Percentiles rank a stretch among this genome's conserved stretches.
phyloP scores from a whole-genome alignment of 73 alveolate species.

The Diophrys sp. region DNA sequence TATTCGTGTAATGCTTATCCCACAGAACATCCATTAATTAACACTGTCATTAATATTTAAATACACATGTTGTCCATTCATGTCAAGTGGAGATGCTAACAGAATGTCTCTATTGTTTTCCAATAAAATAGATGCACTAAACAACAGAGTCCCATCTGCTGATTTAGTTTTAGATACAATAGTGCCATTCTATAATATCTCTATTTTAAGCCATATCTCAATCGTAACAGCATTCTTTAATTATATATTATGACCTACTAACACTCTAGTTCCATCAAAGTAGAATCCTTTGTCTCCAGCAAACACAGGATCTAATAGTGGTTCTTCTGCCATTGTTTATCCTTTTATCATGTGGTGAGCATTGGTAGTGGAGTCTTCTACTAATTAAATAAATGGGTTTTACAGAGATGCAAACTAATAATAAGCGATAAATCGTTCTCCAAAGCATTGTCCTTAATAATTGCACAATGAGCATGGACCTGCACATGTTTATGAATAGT shows the following conservation, averaged over 20 bases:
- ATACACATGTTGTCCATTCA: not conserved
- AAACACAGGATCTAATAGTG: not conserved
- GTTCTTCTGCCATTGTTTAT: not conserved
- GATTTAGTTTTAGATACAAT: too few species aligned
- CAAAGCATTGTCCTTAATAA: not conserved
- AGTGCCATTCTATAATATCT: too few species aligned
- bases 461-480: not conserved
- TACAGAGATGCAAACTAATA: not conserved
- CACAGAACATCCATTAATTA: not conserved
- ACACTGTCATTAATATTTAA: not conserved
- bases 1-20: not conserved
- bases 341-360: not conserved
- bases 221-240: not conserved
- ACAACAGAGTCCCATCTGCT: too few species aligned
- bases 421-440: not conserved
- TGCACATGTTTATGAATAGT: too few species aligned
- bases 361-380: not conserved
- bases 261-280: not conserved
- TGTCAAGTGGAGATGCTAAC: not conserved
- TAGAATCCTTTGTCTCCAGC: not conserved
- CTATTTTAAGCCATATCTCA: not conserved
- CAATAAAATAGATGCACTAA: not conserved
- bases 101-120: not conserved
- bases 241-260: not conserved
- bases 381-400: not conserved